Base-by-base conservation (phyloP, 2,329 filamentous ascomycete species). In the Leptodontidium sp. region DNA sequence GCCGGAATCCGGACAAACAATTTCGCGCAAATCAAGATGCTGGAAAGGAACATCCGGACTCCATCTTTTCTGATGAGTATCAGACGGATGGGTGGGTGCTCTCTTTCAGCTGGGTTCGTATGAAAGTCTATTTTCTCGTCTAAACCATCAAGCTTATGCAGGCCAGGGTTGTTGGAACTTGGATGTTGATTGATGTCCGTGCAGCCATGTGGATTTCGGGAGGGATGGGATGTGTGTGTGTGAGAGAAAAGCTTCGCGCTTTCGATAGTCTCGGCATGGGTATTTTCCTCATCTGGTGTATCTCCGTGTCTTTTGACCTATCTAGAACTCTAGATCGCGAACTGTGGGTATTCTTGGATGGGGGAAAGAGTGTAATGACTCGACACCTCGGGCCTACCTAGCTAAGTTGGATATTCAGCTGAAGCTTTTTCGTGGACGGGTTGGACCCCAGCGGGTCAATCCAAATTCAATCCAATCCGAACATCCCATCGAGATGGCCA, bases 11-110 rank as follows among this genome's bases (percentile, higher is more conserved):
- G 55, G 35, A n/a, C 15, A 14, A 24, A 24, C 55, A 21, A 40
- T 43, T 59, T 43, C 40, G 55, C 55, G 55, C 55, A n/a, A n/a
- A 55, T 55, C 52, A 55, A 17, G 52, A 55, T 8, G 26, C 52
- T 55, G 8, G 14, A 15, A 55, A 55, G 9, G 32, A 35, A 4
- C 32, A 35, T 35, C 38, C 38, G 9, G 32, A 35, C 14, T 26
- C 52, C 26, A 35, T 17, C 29, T 55, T 55, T 32, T 32, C 29
- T 32, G 29, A 32, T 32, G 29, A 32, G 29, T 32, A 53, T 29
- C 52, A 55, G 26, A 55, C 17, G 52, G 9, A 32, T 32, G 29
- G 29, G 29, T 21, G 21, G 21, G 21, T 21, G 29, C 29, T 32
- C 6, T 32, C 29, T 35, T 35, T 55, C 52, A 55, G 52, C 26